Conservation (phyloP, 2,329 filamentous ascomycete species). For the Trematosphaeria pertusa region DNA sequence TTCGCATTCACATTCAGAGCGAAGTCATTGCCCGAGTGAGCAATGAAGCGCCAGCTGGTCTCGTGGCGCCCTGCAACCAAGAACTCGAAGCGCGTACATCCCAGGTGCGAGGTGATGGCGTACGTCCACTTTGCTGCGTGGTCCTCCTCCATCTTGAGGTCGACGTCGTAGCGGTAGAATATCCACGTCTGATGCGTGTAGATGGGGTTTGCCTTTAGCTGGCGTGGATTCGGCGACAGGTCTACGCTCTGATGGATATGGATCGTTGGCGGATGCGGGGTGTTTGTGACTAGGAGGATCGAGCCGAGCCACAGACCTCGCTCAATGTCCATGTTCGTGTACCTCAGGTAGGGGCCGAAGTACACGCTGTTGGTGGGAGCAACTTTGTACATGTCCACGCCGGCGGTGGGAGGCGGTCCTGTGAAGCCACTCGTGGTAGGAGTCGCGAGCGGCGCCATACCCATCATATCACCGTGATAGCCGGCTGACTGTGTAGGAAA, state of each 20-base stretch:
- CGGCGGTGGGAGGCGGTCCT: slow-evolving; percentile 85
- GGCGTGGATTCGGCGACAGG: slow-evolving; percentile 88
- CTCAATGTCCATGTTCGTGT: slow-evolving; percentile 97
- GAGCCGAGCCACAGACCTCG: slow-evolving; percentile 90
- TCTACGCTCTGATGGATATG: slow-evolving; percentile 92
- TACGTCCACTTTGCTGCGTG: slow-evolving; percentile 91
- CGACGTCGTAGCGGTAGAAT: slow-evolving; percentile 94
- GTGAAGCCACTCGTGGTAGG: slow-evolving; percentile 83
- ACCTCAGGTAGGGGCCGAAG: slow-evolving; percentile 94
- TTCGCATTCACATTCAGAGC: slow-evolving; percentile 84
- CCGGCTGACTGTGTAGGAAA: slow-evolving; percentile 83
- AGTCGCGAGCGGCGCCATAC: slow-evolving; percentile 74
- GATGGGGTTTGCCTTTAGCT: slow-evolving; percentile 82
- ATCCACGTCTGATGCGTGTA: slow-evolving; percentile 91
- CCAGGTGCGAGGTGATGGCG: slow-evolving; percentile 93
- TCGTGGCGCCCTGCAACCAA: slow-evolving; percentile 89
- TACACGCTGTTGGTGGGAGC: slow-evolving; percentile 95
- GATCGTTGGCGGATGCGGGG: slow-evolving; percentile 90
- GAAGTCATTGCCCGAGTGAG: slow-evolving; percentile 96
- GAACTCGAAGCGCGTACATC: slow-evolving; percentile 98
- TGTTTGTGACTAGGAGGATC: slow-evolving; percentile 90
- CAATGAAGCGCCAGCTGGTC: slow-evolving; percentile 93
- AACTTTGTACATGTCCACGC: slow-evolving; percentile 93
- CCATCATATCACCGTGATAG: slow-evolving; percentile 86
- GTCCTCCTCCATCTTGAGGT: slow-evolving; percentile 84